These are phyloP conservation scores for Penicillium robsamsonii DNA, from an alignment of 495 filamentous ascomycete species.

Conservation along the genomic window DNA sequence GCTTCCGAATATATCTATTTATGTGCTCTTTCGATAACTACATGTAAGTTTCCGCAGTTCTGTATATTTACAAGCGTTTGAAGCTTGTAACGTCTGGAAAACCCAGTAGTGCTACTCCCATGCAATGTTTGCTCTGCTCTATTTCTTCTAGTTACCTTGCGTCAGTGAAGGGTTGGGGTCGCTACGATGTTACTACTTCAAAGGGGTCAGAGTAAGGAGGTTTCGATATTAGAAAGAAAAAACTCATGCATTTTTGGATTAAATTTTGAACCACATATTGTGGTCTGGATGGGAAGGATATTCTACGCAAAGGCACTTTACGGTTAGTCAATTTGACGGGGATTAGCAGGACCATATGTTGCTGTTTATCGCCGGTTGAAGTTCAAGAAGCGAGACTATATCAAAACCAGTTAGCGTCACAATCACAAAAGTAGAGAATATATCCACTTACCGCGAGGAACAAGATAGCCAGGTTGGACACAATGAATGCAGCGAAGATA, in stretches of 20 bases:
- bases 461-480: constrained; percentile 72
- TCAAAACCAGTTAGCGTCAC: constrained; percentile 19
- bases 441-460: constrained; percentile 52
- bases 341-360: not conserved
- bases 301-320: not conserved
- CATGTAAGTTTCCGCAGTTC: too few species aligned
- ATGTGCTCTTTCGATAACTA: too few species aligned
- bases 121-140: too few species aligned
- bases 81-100: too few species aligned
- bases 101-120: too few species aligned
- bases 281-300: not conserved
- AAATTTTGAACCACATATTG: not conserved
- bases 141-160: too few species aligned
- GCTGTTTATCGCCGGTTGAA: constrained; percentile 56
- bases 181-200: too few species aligned
- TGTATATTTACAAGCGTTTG: too few species aligned
- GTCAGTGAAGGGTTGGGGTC: too few species aligned
- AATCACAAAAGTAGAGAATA: not conserved
- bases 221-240: too few species aligned
- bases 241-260: not conserved
- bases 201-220: too few species aligned
- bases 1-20: too few species aligned
- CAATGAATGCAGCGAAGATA: constrained; percentile 70
- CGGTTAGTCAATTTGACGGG: not conserved
- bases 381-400: constrained; percentile 60